Evolutionary conservation across 139 green algal species (phyloP).

Genomic region (Chlamydomonas eustigma): DNA sequence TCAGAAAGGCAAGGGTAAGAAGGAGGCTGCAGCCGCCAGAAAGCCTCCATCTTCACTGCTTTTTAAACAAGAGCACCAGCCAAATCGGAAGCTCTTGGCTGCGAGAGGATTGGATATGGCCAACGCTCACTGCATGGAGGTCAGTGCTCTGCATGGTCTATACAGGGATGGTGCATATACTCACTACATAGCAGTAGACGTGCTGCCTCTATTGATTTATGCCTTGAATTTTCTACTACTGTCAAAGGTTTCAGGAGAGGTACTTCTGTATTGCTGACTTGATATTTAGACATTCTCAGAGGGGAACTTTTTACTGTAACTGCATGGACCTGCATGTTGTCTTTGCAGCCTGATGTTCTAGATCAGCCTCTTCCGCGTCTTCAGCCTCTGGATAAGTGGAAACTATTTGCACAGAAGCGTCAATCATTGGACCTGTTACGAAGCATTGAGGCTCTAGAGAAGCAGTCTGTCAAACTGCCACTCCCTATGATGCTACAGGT

Average conservation of each 20-base stretch:
- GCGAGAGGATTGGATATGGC: constrained; percentile 12
- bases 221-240: too few species aligned
- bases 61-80: constrained; percentile 17
- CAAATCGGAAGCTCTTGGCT: constrained; percentile 16
- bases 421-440: neutral
- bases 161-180: too few species aligned
- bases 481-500: neutral
- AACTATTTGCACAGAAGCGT: constrained; percentile 7
- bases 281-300: too few species aligned
- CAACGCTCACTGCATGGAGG: constrained; percentile 18
- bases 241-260: too few species aligned
- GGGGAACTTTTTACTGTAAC: too few species aligned
- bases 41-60: neutral
- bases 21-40: neutral
- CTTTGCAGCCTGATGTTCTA: neutral
- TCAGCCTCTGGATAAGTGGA: constrained; percentile 33
- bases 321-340: too few species aligned
- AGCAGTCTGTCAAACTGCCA: neutral
- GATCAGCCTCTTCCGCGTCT: constrained; percentile 8
- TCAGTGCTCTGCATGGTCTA: neutral
- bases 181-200: too few species aligned
- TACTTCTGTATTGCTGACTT: too few species aligned
- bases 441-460: neutral
- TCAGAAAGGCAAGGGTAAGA: neutral
- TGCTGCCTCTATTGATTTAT: too few species aligned